A percentile compares a stretch with the other conserved stretches of the same genome.
phyloP scores from a whole-genome alignment of 2,329 filamentous ascomycete species.

The Curvularia eragrostidis region DNA sequence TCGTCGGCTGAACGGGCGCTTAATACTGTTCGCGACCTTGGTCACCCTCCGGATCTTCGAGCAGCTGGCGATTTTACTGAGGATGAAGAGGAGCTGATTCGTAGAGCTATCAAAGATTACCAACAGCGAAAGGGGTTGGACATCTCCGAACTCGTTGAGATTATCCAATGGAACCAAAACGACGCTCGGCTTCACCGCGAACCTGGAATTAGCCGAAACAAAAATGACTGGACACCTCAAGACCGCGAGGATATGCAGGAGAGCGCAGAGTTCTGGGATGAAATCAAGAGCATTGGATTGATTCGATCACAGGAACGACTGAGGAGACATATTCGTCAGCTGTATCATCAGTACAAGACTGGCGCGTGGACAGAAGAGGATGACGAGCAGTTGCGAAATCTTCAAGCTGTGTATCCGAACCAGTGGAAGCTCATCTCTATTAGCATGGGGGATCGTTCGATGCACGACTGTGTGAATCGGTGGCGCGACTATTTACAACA shows the following conservation, averaged over 20 bases:
- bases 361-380: slow-evolving; percentile 68
- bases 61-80: slow-evolving; percentile 24
- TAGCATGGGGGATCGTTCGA: slow-evolving; percentile 66
- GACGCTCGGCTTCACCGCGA: slow-evolving; percentile 5
- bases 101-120: slow-evolving; percentile 30
- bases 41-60: slow-evolving; percentile 25
- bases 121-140: slow-evolving; percentile 28
- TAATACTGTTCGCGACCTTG: slow-evolving; percentile 14
- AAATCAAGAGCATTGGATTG: slow-evolving; percentile 40
- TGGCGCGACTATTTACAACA: slow-evolving; percentile 72
- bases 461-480: slow-evolving; percentile 71
- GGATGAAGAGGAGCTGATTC: slow-evolving; percentile 35
- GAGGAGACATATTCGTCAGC: slow-evolving; percentile 61
- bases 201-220: background rate
- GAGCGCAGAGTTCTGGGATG: slow-evolving; percentile 40
- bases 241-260: slow-evolving; percentile 17
- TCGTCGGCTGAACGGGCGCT: slow-evolving; percentile 29
- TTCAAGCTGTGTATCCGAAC: slow-evolving; percentile 58
- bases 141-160: slow-evolving; percentile 24
- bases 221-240: slow-evolving; percentile 4
- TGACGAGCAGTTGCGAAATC: slow-evolving; percentile 60
- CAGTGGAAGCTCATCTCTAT: slow-evolving; percentile 69
- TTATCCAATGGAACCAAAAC: slow-evolving; percentile 26
- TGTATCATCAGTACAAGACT: slow-evolving; percentile 70
- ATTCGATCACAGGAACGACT: slow-evolving; percentile 44